phyloP scores from a whole-genome alignment of 805 yeast genomes.

The Ogataea neopini region DNA sequence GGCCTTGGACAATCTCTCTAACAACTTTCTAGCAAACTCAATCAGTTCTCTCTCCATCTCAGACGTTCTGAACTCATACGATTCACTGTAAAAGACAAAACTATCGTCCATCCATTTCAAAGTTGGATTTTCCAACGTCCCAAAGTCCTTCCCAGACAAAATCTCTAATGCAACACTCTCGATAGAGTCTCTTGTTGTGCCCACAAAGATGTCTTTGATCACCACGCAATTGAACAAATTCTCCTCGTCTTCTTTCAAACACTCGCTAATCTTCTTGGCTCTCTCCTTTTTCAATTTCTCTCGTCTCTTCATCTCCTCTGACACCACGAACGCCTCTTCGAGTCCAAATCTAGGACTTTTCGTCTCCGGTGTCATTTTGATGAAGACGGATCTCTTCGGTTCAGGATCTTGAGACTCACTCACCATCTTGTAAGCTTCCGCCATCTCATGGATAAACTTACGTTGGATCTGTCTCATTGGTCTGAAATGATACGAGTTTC shows the following conservation, averaged over 20 bases:
- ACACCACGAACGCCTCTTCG: slow-evolving; percentile 42
- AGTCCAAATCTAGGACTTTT: slow-evolving; percentile 47
- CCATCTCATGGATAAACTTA: slow-evolving; percentile 66
- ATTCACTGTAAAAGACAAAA: slow-evolving; percentile 41
- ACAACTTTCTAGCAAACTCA: slow-evolving; percentile 39
- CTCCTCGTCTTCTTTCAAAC: slow-evolving; percentile 21
- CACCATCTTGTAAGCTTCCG: slow-evolving; percentile 56
- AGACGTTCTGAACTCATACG: slow-evolving; percentile 35
- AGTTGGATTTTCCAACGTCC: slow-evolving; percentile 22
- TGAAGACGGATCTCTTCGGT: slow-evolving; percentile 71
- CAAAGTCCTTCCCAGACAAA: not conserved
- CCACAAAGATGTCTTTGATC: slow-evolving; percentile 53
- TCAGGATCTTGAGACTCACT: slow-evolving; percentile 81
- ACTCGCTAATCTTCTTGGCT: slow-evolving; percentile 28
- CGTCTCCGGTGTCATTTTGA: slow-evolving; percentile 40
- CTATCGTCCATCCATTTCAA: slow-evolving; percentile 45
- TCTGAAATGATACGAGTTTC: slow-evolving; percentile 57
- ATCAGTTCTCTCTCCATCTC: slow-evolving; percentile 46
- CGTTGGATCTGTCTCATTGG: slow-evolving; percentile 75
- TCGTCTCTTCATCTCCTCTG: slow-evolving; percentile 34
- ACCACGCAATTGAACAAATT: slow-evolving; percentile 52
- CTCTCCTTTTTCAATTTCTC: slow-evolving; percentile 32
- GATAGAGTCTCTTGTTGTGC: slow-evolving; percentile 49
- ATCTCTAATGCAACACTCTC: slow-evolving; percentile 34
- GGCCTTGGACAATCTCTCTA: slow-evolving; percentile 36